Conservation (phyloP, 2,329 filamentous ascomycete genomes). For the Blastomyces emzantsi region DNA sequence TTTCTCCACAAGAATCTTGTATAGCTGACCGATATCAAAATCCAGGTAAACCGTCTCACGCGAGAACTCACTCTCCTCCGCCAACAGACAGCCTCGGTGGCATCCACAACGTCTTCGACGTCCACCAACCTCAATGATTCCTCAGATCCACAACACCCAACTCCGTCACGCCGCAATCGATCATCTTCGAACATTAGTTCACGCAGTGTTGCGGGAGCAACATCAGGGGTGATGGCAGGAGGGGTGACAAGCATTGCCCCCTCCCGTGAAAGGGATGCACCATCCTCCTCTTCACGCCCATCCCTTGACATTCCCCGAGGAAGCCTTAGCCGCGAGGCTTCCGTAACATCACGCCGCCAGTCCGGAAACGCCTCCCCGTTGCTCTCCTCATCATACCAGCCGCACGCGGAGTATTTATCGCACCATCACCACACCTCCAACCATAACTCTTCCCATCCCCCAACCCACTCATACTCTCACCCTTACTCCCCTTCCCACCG, state of each 20-base stretch:
- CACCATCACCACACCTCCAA: slow-evolving; percentile 20
- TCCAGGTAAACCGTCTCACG: slow-evolving; percentile 84
- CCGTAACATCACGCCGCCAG: slow-evolving; percentile 31
- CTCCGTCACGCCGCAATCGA: slow-evolving; percentile 48
- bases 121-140: slow-evolving; percentile 44
- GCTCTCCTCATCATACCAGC: slow-evolving; percentile 23
- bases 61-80: slow-evolving; percentile 82
- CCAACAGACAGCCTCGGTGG: slow-evolving; percentile 54
- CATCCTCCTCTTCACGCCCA: slow-evolving; percentile 23
- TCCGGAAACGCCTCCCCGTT: slow-evolving; percentile 26
- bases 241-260: slow-evolving; percentile 38
- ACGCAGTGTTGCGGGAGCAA: slow-evolving; percentile 28
- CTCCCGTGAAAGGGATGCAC: slow-evolving; percentile 30
- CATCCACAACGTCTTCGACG: slow-evolving; percentile 51
- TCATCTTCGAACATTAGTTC: slow-evolving; percentile 48
- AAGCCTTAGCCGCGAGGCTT: slow-evolving; percentile 36
- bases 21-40: not conserved
- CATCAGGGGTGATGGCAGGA: slow-evolving; percentile 25
- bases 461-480: slow-evolving; percentile 24
- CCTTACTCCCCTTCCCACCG: slow-evolving; percentile 23
- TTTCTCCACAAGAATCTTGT: not conserved
- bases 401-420: slow-evolving; percentile 14
- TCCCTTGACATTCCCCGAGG: slow-evolving; percentile 23
- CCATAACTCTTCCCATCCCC: slow-evolving; percentile 21
- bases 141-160: slow-evolving; percentile 38